Base-by-base conservation (phyloP, 2,329 filamentous ascomycete genomes). In the Trichoderma semiorbis region DNA sequence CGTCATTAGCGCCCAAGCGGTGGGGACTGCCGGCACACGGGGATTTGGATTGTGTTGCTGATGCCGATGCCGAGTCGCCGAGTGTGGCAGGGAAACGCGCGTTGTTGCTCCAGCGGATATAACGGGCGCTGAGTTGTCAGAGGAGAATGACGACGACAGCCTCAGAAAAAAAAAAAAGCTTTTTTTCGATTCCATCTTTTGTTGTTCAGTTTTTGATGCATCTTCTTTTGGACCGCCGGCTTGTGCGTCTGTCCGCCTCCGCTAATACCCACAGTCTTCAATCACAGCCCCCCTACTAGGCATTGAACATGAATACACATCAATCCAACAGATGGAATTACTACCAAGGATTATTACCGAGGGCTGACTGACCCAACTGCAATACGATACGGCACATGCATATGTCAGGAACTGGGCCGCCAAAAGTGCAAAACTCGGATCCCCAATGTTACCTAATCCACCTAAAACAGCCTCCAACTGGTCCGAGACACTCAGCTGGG, bases 1-100 rank as follows among this genome's bases (percentile, higher is more conserved):
- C 70, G 70, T 72, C 62, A 72, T 72, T 72, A 68, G 70, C 70
- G 70, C 69, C 63, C 32, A 71, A 30, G 55, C 57, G 21, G 55
- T 62, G 70, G 70, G 8, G 21, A 26, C 18, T 47, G 26, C 39
- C 62, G 61, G 62, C 26, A 61, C 43, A 34, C 57, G 39, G 57
- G 57, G 55, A 30, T 28, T 53, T 50, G 43, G n/a, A 12, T 50
- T n/a, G 43, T 11, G 0, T 6, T 21, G 43, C 43, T 53, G n/a
- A 24, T 21, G 47, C n/a, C 57, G 26, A 36, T 69, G 67, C 67
- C 67, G 67, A 69, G 39, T 34, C 24, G 32, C 66, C 66, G 57
- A 69, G 55, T 26, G 66, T 47, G 57, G 66, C 66, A 60, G 66
- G 34, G 24, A 36, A 61, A 30, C 36, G 66, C 66, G 66, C 36